Conservation (phyloP, 495 filamentous ascomycete species). For the Cryomyces antarcticus region DNA sequence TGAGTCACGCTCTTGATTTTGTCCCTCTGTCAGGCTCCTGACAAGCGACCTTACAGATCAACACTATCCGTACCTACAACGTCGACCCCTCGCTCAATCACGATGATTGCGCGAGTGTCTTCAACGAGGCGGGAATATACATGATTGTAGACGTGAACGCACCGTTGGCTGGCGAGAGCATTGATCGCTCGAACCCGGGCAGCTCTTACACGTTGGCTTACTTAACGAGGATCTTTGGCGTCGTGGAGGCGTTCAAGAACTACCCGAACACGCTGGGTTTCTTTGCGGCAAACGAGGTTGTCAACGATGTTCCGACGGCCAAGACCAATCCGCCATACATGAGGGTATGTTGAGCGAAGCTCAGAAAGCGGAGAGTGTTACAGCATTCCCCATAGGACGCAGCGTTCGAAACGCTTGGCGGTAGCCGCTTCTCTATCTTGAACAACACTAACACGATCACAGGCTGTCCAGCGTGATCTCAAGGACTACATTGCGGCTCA, state of each 20-base stretch:
- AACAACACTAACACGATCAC: background rate
- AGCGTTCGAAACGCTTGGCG: too few species aligned
- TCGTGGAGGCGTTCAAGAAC: conserved; percentile 86
- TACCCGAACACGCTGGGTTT: conserved; percentile 85
- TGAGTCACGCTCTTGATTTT: conserved; percentile 17
- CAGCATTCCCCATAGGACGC: too few species aligned
- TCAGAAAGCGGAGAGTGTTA: too few species aligned
- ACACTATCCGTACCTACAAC: conserved; percentile 91
- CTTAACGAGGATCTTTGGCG: conserved; percentile 63
- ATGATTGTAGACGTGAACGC: conserved; percentile 79
- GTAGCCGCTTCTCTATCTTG: too few species aligned
- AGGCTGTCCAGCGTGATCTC: conserved; percentile 61
- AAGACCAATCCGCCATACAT: conserved; percentile 41
- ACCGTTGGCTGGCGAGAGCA: conserved; percentile 53
- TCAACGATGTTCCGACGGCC: conserved; percentile 42
- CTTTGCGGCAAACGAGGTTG: conserved; percentile 88
- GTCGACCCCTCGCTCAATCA: conserved; percentile 67
- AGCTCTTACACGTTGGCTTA: conserved; percentile 56
- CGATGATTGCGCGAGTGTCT: conserved; percentile 74
- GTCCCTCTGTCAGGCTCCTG: conserved; percentile 1
- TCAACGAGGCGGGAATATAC: conserved; percentile 68
- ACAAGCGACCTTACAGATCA: background rate
- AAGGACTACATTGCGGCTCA: conserved; percentile 74
- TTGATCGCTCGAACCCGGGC: conserved; percentile 47
- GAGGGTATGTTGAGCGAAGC: conserved; percentile 12